Evolutionary conservation across 192 early-diverging fungal species (phyloP), one percentile per base, ranked within the genome.

Genomic region (Kappamyces sp.): DNA sequence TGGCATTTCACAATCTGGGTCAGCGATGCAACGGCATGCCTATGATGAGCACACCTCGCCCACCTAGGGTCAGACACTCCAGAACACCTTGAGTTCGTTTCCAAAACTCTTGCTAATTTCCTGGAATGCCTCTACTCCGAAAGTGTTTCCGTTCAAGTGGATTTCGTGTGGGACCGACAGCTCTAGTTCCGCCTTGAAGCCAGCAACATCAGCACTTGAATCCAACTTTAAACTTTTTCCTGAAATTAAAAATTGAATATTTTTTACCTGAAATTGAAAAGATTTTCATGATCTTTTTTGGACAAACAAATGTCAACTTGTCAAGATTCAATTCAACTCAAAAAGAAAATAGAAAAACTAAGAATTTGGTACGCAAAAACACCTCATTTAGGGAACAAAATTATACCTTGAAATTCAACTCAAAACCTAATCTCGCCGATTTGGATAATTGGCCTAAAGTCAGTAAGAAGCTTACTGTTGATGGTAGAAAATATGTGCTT

Each of bases 181-280:
- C 12, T 66, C 52, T 45, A 97, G 83, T 46, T 86, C 84, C 37
- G 76, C 78, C 36, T 90, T 76, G 62, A 88, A 91, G 12, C 70
- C 75, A 49, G 78, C 77, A 53, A 89, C 88, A 69, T 98, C 88
- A 36, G 73, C 85, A 35, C 84, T 86, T 8, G 84, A 88, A 51
- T 91, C 80, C 39, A 98, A 83, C 75, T 96, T 96, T 47, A 95
- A 82, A 35, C 86, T 83, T 67, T 81, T 84, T 63, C 91, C 91
- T 60, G 88, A 85, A 57, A 97, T 86, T n/a, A 86, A 86, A 77
- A 89, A 91, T 34, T 9, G 14, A 9, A 43, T 22, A 22, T 22
- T 22, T 22, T 22, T 22, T 22, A 22, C 22, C 22, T 22, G 22
- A 22, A 22, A 22, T 22, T 22, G 22, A 22, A 22, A 22, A 22